Evolutionary conservation across 192 early-diverging fungal genomes (phyloP).

Genomic region (Coemansia asiatica): DNA sequence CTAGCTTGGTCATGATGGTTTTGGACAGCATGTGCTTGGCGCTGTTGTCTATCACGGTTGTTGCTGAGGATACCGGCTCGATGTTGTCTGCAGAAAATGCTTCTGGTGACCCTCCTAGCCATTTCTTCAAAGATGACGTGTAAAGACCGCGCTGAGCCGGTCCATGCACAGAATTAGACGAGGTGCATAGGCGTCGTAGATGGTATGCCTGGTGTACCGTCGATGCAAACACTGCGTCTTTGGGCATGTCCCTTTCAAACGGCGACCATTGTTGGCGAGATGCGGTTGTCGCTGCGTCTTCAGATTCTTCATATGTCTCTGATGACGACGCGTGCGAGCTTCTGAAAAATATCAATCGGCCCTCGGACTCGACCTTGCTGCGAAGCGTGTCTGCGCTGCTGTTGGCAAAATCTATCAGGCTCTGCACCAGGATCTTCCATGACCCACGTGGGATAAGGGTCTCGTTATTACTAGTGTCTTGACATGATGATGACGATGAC

Average conservation of each 20-base stretch:
- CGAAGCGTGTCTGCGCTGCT: conserved; percentile 27
- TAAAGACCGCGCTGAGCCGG: conserved; percentile 15
- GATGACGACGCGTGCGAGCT: not conserved
- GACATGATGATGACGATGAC: too few species aligned
- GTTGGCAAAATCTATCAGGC: conserved; percentile 45
- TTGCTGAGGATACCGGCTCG: not conserved
- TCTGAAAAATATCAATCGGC: conserved; percentile 23
- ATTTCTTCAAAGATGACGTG: conserved; percentile 12
- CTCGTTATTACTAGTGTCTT: too few species aligned
- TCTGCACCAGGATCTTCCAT: conserved; percentile 41
- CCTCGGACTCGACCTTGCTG: conserved; percentile 37
- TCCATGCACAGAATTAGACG: not conserved
- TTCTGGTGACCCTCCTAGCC: conserved; percentile 18
- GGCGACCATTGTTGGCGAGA: conserved; percentile 13
- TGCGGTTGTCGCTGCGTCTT: not conserved
- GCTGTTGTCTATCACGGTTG: conserved; percentile 34
- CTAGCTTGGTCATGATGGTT: conserved; percentile 13
- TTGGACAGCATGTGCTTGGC: conserved; percentile 33
- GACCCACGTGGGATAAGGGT: conserved; percentile 13
- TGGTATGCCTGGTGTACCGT: conserved; percentile 37
- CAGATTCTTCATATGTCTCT: not conserved
- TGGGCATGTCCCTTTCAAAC: conserved; percentile 23
- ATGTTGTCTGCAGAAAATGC: not conserved
- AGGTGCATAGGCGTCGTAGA: conserved; percentile 4
- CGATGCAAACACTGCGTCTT: conserved; percentile 11